Evolutionary conservation across 2,329 filamentous ascomycete species (phyloP), one percentile per base, ranked within the genome.

Genomic region (Achaetomium macrosporum): DNA sequence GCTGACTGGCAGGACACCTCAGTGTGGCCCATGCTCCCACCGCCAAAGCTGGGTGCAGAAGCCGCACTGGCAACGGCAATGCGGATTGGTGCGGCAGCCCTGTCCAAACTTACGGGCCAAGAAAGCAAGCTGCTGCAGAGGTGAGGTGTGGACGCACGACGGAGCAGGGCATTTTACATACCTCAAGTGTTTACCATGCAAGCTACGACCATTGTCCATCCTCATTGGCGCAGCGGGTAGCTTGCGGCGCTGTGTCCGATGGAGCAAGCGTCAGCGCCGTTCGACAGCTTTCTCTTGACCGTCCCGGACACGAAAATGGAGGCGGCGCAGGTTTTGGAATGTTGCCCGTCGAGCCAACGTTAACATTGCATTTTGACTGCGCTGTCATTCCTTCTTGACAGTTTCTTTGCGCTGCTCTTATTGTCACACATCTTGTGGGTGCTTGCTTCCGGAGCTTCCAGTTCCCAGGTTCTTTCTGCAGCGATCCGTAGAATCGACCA

Each of bases 181-280:
- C 39, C 37, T 47, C 43, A 35, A 54, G 56, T 59, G 57, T 59
- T 57, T 55, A 59, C 56, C 51, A 53, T 51, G 48, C 29, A 19
- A n/a, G 15, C 35, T 40, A 41, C 50, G 30, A 33, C 50, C 52
- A 55, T 50, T 59, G 52, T 53, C 55, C 53, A 57, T 54, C 57
- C 50, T 51, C 47, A 57, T 57, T 57, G 57, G 51, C 30, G 30
- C 36, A 50, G 17, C 31, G 7, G 10, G 30, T 20, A 31, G 35
- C 39, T 36, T 46, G 46, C 47, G 51, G 42, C 47, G 47, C 47
- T 42, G 41, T 42, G 29, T 31, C 29, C 12, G 37, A 47, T 9
- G 42, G 33, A 51, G 31, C 19, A 41, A 36, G n/a, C 25, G n/a
- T 25, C 25, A 20, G n/a, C 17, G 19, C 16, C 31, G 31, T 41